phyloP scores from a whole-genome alignment of 345 rosid genomes.

The Excoecaria agallocha region DNA sequence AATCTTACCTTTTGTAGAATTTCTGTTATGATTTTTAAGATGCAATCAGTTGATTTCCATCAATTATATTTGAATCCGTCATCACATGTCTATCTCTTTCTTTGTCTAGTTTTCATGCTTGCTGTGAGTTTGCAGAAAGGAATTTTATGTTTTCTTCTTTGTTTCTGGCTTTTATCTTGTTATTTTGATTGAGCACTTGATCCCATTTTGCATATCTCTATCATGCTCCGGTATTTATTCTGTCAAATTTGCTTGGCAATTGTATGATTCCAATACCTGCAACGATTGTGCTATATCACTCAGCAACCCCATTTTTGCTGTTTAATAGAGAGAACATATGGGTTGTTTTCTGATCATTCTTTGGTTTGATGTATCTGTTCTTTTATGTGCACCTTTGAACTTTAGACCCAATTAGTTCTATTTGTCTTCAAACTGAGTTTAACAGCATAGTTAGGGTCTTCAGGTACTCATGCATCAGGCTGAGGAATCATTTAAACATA shows the following conservation, averaged over 20 bases:
- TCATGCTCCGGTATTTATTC: not conserved
- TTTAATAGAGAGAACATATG: not conserved
- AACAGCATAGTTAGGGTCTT: not conserved
- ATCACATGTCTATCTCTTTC: not conserved
- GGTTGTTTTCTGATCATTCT: slow-evolving; percentile 1
- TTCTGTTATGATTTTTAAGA: not conserved
- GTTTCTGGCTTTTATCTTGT: not conserved
- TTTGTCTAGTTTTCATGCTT: not conserved
- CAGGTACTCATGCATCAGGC: not conserved
- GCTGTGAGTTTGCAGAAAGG: not conserved
- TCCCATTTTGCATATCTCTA: not conserved
- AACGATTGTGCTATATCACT: not conserved
- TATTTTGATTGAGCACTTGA: not conserved
- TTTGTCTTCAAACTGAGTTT: not conserved
- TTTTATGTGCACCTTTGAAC: not conserved
- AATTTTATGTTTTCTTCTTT: not conserved
- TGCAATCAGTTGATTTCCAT: not conserved
- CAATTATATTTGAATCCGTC: not conserved
- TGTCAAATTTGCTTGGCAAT: not conserved
- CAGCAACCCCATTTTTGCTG: not conserved
- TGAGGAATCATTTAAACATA: not conserved
- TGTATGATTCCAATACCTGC: not conserved
- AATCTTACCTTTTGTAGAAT: not conserved
- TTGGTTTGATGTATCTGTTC: not conserved
- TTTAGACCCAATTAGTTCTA: not conserved